Conservation (phyloP, 2,329 filamentous ascomycete species). For the Fusarium sororula region DNA sequence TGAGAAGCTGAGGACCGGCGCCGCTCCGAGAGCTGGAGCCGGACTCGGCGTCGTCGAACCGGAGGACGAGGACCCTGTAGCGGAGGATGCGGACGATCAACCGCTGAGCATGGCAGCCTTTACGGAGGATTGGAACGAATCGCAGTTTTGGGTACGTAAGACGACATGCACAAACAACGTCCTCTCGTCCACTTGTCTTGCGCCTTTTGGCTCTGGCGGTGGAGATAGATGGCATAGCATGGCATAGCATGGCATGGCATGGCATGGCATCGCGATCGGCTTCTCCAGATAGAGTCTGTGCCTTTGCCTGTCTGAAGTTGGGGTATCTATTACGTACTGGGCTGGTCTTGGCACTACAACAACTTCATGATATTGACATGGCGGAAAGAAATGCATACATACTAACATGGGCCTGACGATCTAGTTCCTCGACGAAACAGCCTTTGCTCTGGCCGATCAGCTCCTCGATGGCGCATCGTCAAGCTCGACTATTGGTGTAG, state of each 20-base stretch:
- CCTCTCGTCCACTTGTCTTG: constrained; percentile 7
- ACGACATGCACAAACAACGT: neutral
- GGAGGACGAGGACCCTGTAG: constrained; percentile 41
- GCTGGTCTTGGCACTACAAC: constrained; percentile 17
- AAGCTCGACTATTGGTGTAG: constrained; percentile 70
- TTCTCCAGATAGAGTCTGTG: constrained; percentile 8
- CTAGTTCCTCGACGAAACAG: constrained; percentile 78
- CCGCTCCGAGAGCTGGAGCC: constrained; percentile 27
- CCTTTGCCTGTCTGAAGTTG: constrained; percentile 6
- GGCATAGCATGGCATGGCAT: constrained; percentile 23
- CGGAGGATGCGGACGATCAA: constrained; percentile 54
- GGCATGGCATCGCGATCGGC: constrained; percentile 34
- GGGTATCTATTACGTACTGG: constrained; percentile 39
- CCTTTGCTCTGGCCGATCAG: constrained; percentile 68
- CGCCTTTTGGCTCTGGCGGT: constrained; percentile 6
- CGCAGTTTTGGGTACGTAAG: constrained; percentile 79
- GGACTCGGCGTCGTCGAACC: constrained; percentile 51
- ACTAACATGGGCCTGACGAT: constrained; percentile 12
- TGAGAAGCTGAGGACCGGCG: constrained; percentile 61
- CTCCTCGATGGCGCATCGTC: constrained; percentile 69
- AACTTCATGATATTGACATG: constrained; percentile 35
- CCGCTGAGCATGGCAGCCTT: constrained; percentile 73
- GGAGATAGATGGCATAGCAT: constrained; percentile 36
- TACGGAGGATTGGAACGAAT: constrained; percentile 83
- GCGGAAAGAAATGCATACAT: neutral